A percentile compares a stretch with the other conserved stretches of the same genome.
phyloP scores from a whole-genome alignment of 345 rosid species.

The Camelina hispida region DNA sequence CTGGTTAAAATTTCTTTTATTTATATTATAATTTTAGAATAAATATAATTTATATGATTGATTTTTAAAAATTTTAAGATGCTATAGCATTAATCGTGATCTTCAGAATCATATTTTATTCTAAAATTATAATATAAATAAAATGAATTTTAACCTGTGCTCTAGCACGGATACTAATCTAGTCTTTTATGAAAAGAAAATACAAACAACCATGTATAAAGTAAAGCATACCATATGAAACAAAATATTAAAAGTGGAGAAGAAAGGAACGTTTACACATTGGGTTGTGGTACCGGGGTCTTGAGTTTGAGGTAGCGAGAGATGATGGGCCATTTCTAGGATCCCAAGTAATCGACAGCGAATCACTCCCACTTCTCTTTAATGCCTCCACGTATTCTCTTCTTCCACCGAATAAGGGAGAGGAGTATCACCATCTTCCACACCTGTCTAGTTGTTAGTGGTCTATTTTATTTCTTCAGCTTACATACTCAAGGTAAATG shows the following conservation, averaged over 20 bases:
- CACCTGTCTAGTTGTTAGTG: neutral
- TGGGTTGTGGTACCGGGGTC: neutral
- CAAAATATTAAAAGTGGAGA: neutral
- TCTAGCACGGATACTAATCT: too few relatives aligned
- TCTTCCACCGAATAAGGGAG: constrained; percentile 16
- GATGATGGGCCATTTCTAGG: constrained; percentile 9
- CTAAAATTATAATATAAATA: too few relatives aligned
- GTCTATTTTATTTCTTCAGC: neutral
- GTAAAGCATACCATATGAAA: neutral
- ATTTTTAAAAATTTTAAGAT: too few relatives aligned
- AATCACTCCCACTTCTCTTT: constrained; percentile 19
- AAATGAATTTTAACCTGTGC: too few relatives aligned
- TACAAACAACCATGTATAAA: neutral
- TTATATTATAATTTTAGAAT: too few relatives aligned
- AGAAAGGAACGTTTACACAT: neutral
- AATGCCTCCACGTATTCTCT: constrained; percentile 18
- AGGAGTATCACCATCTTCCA: constrained; percentile 26
- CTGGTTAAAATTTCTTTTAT: too few relatives aligned
- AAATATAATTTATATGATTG: too few relatives aligned
- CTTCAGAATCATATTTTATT: too few relatives aligned
- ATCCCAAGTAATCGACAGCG: constrained; percentile 24
- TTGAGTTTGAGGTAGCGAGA: constrained; percentile 22
- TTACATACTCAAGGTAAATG: neutral
- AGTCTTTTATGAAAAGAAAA: neutral
- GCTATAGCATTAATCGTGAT: too few relatives aligned